Evolutionary conservation across 164 flowering plant genomes (phyloP), one percentile per base, ranked within the genome.

Genomic region (Aristolochia fimbriata): DNA sequence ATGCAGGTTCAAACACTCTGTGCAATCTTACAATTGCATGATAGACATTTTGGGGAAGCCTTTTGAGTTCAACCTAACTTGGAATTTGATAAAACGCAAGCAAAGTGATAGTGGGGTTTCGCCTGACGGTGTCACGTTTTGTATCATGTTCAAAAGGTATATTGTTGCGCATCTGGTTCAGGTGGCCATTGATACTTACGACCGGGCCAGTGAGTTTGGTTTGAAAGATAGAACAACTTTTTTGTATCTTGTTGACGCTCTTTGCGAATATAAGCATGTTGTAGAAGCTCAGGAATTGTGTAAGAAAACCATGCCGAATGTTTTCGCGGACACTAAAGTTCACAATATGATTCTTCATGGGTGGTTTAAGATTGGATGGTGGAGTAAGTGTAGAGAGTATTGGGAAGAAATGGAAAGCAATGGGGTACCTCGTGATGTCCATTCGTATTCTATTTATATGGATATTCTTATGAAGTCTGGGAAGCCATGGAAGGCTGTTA

Each of bases 251-350:
- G 66, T 93, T 43, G 97, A 93, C 62, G 85, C 96, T 5, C 81
- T 93, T 59, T 93, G 98, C 58, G 96, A 93, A 77, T 68, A 84
- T 64, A 87, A 78, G 70, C 98, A 93, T 71, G 97, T 93, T 21
- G 59, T 82, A 15, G 98, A 93, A 65, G 98, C 96, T 1, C 83
- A 84, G 59, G 96, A 83, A 4, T 63, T 93, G 74, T 80, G 80
- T 61, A 62, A 77, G 53, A 76, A 73, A 12, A 73, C 63, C 62
- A 60, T 61, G 47, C 54, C 52, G 30, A 30, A 59, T n/a, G 51
- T 7, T 55, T 13, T 22, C 0, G 24, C 6, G 6, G 63, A 59
- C 47, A 82, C 96, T 0, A 89, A 87, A 63, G 71, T 84, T 53
- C 69, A 76, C 54, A 89, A 89, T 56, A 78, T 89, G 80, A 75